Evolutionary conservation across 1,139 yeast species (phyloP).

Genomic region (Debaryomyces sp.): DNA sequence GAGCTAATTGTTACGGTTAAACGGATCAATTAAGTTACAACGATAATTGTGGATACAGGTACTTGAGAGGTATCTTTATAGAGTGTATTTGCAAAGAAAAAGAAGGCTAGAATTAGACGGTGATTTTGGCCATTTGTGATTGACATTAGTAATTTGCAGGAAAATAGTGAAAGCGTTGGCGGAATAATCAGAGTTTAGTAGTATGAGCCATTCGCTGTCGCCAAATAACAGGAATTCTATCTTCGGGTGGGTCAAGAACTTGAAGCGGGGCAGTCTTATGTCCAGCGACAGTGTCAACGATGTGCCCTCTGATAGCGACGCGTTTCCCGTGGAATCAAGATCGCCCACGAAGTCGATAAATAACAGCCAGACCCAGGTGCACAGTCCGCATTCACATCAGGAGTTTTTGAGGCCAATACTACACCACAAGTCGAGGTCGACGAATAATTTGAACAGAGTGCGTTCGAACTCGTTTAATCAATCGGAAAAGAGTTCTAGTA

Average conservation of each 20-base stretch:
- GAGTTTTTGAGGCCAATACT: slow-evolving; percentile 50
- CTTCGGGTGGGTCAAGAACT: slow-evolving; percentile 52
- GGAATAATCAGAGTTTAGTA: neutral
- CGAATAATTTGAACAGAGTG: slow-evolving; percentile 48
- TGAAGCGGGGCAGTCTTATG: slow-evolving; percentile 41
- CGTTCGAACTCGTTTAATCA: slow-evolving; percentile 41
- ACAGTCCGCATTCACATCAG: slow-evolving; percentile 19
- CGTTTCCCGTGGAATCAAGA: slow-evolving; percentile 24
- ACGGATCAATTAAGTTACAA: neutral
- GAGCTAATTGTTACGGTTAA: neutral
- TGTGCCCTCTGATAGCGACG: slow-evolving; percentile 35
- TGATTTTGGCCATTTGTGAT: neutral
- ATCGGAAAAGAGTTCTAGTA: slow-evolving; percentile 34
- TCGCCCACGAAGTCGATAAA: slow-evolving; percentile 25
- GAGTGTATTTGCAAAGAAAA: neutral
- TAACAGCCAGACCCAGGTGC: slow-evolving; percentile 13
- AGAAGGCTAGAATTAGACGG: neutral
- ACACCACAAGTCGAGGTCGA: slow-evolving; percentile 53
- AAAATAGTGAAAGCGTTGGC: neutral
- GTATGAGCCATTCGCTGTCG: slow-evolving; percentile 46
- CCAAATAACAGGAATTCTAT: slow-evolving; percentile 46
- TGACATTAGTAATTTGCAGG: neutral
- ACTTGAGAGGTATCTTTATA: neutral
- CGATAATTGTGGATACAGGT: neutral
- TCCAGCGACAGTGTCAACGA: slow-evolving; percentile 48